Conservation (phyloP, 176 grass and related monocot species). For the Triticum dicoccoides region DNA sequence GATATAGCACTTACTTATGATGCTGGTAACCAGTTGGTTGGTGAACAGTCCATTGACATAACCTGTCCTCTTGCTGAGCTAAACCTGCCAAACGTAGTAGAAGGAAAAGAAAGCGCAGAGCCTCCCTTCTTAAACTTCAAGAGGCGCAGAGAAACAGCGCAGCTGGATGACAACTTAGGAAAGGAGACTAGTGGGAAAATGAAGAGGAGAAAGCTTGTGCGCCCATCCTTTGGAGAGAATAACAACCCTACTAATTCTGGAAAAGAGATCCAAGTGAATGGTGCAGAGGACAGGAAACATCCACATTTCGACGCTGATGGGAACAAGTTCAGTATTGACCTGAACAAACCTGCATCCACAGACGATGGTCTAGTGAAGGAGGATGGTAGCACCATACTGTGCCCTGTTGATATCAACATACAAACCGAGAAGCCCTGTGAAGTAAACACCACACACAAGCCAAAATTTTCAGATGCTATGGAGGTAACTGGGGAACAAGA, state of each 20-base stretch:
- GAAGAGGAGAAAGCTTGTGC: conserved; percentile 71
- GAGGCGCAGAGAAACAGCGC: conserved; percentile 34
- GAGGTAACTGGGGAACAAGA: background rate
- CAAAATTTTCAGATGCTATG: background rate
- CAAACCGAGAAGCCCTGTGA: conserved; percentile 18
- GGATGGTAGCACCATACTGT: background rate
- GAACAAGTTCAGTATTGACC: conserved; percentile 37
- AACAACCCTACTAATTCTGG: conserved; percentile 2
- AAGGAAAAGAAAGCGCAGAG: conserved; percentile 1
- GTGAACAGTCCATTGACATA: background rate
- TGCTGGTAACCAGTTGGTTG: background rate
- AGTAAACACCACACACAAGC: background rate
- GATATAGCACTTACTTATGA: background rate
- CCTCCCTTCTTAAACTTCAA: conserved; percentile 66
- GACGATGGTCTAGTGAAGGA: background rate
- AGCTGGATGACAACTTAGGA: conserved; percentile 19
- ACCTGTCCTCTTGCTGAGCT: conserved; percentile 9
- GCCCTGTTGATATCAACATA: background rate
- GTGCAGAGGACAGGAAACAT: background rate
- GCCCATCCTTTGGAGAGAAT: conserved; percentile 46
- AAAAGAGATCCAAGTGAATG: conserved; percentile 11
- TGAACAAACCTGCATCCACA: conserved; percentile 28
- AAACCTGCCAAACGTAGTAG: background rate
- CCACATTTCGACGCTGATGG: background rate
- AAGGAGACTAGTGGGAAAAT: conserved; percentile 14